Base-by-base conservation (phyloP, 1,284 basidiomycete species). In the Anthracocystis walkeri region DNA sequence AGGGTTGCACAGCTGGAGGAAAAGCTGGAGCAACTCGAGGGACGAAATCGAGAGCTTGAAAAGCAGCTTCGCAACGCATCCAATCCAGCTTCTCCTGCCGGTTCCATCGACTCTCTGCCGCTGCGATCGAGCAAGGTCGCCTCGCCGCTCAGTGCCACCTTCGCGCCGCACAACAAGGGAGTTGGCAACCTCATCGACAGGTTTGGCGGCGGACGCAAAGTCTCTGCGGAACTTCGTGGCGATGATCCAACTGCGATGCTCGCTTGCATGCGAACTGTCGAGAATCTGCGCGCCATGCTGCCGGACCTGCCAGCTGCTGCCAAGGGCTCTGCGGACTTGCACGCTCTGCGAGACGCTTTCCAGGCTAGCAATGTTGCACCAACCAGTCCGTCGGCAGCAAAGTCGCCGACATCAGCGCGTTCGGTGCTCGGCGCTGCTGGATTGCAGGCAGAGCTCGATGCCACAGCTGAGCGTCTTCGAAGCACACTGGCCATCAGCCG, bases 151-250 rank as follows among this genome's bases (percentile, higher is more conserved):
- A 45, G 20, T 23, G 42, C 60, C 4, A 59, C 46, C 14, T 59
- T 56, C 56, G 53, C 52, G 14, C 29, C 41, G 29, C 67, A 55
- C 25, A 73, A 54, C 56, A 75, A 66, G 44, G 73, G 67, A 11
- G 67, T 75, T 12, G 61, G 64, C 49, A 67, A 65, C 14, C 57
- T 75, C 25, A 75, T 75, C 41, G 64, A 65, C 57, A 48, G 49
- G 27, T 75, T 75, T n/a, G 67, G 73, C 21, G 73, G 67, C 4
- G 73, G 73, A 16, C 60, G 61, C 42, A 64, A 58, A 16, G 35
- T 54, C 8, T 45, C 60, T 16, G 46, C 70, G 0, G 70, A 73
- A 7, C 23, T 35, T n/a, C 61, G 71, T 20, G 42, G n/a, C 3
- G 71, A 74, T 4, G 71, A 68, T 27, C 44, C 62, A 4, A 51